Conservation (phyloP, 352 stramenopile genomes). For the Phytophthora crassamura region DNA sequence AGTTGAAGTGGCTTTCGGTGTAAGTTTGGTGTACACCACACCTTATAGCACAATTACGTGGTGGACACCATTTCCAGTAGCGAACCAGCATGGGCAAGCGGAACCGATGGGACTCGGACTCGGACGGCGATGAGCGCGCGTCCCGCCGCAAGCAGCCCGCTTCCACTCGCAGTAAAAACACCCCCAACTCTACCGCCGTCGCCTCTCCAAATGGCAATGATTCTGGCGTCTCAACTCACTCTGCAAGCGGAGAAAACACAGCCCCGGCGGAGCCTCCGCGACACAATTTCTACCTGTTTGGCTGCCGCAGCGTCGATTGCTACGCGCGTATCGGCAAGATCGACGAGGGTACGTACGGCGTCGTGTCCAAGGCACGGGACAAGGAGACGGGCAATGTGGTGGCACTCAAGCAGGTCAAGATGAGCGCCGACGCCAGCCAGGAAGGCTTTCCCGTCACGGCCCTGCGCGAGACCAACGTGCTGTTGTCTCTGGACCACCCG, state of each 20-base stretch:
- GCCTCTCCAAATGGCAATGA: conserved; percentile 10
- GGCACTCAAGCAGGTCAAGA: conserved; percentile 93
- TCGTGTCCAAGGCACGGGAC: conserved; percentile 96
- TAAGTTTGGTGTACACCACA: no score
- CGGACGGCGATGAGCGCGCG: conserved; percentile 46
- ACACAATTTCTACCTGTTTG: conserved; percentile 82
- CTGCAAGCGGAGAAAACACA: conserved; percentile 15
- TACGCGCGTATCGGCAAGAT: conserved; percentile 95
- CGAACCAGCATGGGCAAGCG: conserved; percentile 45
- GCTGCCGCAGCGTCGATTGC: conserved; percentile 95
- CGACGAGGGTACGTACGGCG: conserved; percentile 97
- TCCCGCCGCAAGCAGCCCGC: conserved; percentile 18
- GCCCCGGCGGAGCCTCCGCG: conserved; percentile 16
- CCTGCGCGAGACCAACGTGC: conserved; percentile 86
- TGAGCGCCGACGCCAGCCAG: conserved; percentile 73
- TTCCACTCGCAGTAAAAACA: neutral
- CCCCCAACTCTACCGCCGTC: neutral
- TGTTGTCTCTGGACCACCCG: conserved; percentile 82
- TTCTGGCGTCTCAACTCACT: neutral
- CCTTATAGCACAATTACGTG: neutral
- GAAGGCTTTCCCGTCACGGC: conserved; percentile 89
- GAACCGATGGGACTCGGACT: conserved; percentile 80
- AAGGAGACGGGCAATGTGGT: conserved; percentile 92
- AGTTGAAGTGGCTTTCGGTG: no score
- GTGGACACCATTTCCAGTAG: conserved; percentile 11